Evolutionary conservation across 441 rosid species (phyloP), one percentile per base, ranked within the genome.

Genomic region (Capsella rubella): DNA sequence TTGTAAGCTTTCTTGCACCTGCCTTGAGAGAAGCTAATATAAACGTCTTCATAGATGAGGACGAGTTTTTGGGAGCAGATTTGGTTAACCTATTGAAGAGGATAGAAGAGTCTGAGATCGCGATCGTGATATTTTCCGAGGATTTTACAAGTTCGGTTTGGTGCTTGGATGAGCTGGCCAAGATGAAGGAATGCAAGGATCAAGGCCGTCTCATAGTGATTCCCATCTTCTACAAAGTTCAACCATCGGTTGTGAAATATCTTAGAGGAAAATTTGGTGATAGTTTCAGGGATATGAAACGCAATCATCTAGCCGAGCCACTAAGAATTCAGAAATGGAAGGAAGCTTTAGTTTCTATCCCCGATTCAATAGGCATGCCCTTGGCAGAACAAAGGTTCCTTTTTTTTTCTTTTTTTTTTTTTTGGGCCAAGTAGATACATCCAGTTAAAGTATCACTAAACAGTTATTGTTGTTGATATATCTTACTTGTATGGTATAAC

Each of bases 131-230:
- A 12, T 68, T 68, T 29, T 68, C 73, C 3, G 8, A 45, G 31
- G 13, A 29, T 2, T 68, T 29, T 14, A 3, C 63, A 0, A 12
- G 4, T 28, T 68, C 64, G 27, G 1, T 1, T 9, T 31, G 55
- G 64, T 69, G 73, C 42, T 15, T 69, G 45, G 51, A 69, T 0
- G 55, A 69, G 55, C 46, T 69, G 21, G 73, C 39, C 15, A 69
- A 55, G 55, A 69, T 69, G 6, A 69, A 42, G 21, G 55, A 69
- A 16, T 8, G 46, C 6, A 18, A 8, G 53, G 64, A 69, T 4
- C 5, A 31, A 69, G 55, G 35, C 6, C n/a, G 31, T n/a, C 40
- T 69, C 3, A 31, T 0, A 43, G 73, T 31, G 42, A 31, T 69
- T 43, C 73, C 73, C 13, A 45, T 69, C 18, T 69, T 69, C 55